Base-by-base conservation (phyloP, 352 stramenopile species). In the Phytopythium aichiense region DNA sequence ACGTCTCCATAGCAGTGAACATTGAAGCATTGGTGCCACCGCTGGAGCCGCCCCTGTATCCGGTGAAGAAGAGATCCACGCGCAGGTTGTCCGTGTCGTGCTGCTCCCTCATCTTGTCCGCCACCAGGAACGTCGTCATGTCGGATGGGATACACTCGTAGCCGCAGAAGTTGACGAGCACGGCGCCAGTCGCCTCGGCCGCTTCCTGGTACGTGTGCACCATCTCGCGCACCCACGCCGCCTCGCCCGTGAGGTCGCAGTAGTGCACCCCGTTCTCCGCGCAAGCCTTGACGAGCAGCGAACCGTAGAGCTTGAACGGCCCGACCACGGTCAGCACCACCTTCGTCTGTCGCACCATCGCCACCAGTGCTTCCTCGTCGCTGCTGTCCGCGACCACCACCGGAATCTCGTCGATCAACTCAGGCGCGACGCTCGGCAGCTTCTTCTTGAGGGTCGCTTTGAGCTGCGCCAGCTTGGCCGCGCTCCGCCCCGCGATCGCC, bases 181-280 rank as follows among this genome's bases (percentile, higher is more conserved):
- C 75, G 1, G 90, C 88, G 35, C 91, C 91, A 7, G 76, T 84
- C 58, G 79, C 56, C 31, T 73, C 31, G 22, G 92, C 89, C 0
- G 56, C 72, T 0, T 57, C 61, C 35, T 79, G 68, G 60, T 91
- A 96, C 59, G 84, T 81, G 18, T 45, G 48, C 50, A 85, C 89
- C 82, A 98, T 96, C 23, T 83, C 58, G 23, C 88, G 68, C 37
- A 96, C 76, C 91, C 91, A 98, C 22, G 78, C 49, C 22, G 84
- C 74, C 71, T 98, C 94, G 37, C 91, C 92, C 2, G 92, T 98
- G 52, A 97, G 89, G 56, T 98, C 94, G 54, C 76, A 88, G 72
- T 98, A 98, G 74, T 97, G 76, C n/a, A 90, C 89, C 33, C 91
- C 91, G 62, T 89, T 84, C 53, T 92, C 82, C 3, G 84, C 88